These are phyloP conservation scores for Coleophoma cylindrospora DNA, from an alignment of 2,329 filamentous ascomycete species.

Conservation along the genomic window DNA sequence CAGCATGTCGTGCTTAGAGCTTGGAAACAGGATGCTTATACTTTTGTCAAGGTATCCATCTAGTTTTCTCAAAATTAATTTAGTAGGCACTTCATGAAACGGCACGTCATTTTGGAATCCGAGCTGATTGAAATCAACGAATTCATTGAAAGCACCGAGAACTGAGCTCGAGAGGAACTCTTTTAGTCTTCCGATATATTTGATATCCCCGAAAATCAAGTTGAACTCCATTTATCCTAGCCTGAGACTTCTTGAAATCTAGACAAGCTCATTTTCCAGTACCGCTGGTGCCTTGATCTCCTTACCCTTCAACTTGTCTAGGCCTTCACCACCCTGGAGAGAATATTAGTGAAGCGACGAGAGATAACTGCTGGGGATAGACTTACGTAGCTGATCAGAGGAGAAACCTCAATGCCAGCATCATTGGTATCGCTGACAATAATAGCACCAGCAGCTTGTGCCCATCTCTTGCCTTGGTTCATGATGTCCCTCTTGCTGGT, in stretches of 20 bases:
- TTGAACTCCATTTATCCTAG: too few relatives aligned
- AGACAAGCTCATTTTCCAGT: conserved; percentile 36
- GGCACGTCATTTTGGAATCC: too few relatives aligned
- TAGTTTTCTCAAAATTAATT: too few relatives aligned
- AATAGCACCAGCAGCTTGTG: conserved; percentile 69
- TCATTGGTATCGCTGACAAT: conserved; percentile 60
- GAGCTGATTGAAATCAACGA: too few relatives aligned
- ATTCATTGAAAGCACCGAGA: too few relatives aligned
- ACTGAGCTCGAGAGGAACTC: too few relatives aligned
- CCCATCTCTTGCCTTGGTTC: conserved; percentile 83
- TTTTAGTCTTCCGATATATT: too few relatives aligned
- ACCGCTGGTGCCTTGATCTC: conserved; percentile 47
- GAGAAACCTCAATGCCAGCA: conserved; percentile 82
- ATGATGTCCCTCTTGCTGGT: conserved; percentile 90
- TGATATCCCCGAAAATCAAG: too few relatives aligned
- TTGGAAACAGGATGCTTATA: too few relatives aligned
- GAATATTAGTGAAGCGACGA: conserved; percentile 43
- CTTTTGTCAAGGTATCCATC: too few relatives aligned
- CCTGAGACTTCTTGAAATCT: not conserved
- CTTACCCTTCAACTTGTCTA: conserved; percentile 50
- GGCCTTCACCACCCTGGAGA: conserved; percentile 54
- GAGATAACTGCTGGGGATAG: not conserved
- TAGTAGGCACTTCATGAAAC: too few relatives aligned
- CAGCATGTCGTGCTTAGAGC: too few relatives aligned
- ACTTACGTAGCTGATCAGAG: conserved; percentile 93